Evolutionary conservation across 2,329 filamentous ascomycete species (phyloP).

Genomic region (Sclerotinia nivalis): DNA sequence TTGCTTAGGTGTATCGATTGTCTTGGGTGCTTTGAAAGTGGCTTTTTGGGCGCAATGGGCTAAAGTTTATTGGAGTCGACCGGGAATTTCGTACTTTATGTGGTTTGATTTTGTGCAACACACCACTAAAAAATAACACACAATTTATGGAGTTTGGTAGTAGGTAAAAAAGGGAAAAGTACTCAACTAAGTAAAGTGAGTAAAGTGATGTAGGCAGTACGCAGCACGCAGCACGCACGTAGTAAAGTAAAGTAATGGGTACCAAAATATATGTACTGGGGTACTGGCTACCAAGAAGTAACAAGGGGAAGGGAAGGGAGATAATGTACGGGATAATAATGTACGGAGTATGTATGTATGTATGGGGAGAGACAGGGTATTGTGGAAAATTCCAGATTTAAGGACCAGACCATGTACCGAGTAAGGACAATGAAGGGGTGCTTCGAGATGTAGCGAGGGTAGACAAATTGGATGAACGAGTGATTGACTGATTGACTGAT

Average conservation of each 20-base stretch:
- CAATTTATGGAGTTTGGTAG: neutral
- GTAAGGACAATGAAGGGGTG: neutral
- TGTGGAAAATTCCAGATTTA: neutral
- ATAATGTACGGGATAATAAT: neutral
- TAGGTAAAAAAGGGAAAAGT: neutral
- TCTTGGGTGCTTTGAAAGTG: slow-evolving; percentile 2
- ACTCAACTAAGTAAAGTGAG: neutral
- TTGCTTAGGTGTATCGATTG: neutral
- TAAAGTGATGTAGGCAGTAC: neutral
- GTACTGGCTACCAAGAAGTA: neutral
- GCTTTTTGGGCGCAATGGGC: neutral
- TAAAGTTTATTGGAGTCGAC: neutral
- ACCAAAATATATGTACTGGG: neutral
- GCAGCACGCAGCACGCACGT: no score
- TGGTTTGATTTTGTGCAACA: neutral
- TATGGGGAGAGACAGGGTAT: slow-evolving; percentile 3
- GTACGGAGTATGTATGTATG: neutral
- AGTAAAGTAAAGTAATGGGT: neutral
- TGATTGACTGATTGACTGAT: neutral
- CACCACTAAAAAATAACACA: neutral
- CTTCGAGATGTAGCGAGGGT: neutral
- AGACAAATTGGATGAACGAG: neutral
- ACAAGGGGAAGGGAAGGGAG: neutral
- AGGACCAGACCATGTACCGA: neutral
- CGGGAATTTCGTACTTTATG: neutral